Evolutionary conservation across 495 filamentous ascomycete species (phyloP).

Genomic region (Hyaloscypha hepaticicola): DNA sequence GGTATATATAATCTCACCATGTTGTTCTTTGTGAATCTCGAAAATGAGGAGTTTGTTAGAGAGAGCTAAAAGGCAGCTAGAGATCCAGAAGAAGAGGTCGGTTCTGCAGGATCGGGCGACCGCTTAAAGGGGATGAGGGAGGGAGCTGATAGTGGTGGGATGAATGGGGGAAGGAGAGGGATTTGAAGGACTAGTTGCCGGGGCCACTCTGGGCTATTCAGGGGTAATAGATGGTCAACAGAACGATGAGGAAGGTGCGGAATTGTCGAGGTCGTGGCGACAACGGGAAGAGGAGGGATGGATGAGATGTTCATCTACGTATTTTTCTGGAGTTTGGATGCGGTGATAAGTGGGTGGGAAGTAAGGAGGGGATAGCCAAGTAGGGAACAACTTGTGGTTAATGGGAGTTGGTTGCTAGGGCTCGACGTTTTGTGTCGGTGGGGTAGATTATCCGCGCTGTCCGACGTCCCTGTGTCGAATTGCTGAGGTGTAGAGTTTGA

Average conservation of each 20-base stretch:
- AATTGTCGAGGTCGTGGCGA: slow-evolving; percentile 25
- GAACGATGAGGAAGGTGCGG: slow-evolving; percentile 12
- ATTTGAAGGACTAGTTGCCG: slow-evolving; percentile 4
- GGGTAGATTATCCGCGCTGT: no score
- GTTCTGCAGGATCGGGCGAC: slow-evolving; percentile 16
- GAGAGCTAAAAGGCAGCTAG: slow-evolving; percentile 17
- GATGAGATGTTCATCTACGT: no score
- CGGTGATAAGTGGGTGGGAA: no score
- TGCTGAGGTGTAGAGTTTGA: no score
- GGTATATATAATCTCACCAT: slow-evolving; percentile 9
- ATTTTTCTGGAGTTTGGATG: no score
- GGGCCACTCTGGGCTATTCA: slow-evolving; percentile 15
- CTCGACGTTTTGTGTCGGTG: no score
- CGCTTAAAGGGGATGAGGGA: slow-evolving; percentile 1
- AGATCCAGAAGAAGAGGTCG: slow-evolving; percentile 23
- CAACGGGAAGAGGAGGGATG: no score
- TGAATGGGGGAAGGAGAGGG: background rate
- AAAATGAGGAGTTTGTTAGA: background rate
- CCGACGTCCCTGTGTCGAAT: no score
- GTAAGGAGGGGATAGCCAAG: no score
- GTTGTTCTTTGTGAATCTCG: slow-evolving; percentile 15
- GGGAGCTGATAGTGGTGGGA: background rate
- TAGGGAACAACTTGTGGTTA: no score
- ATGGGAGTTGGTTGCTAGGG: no score
- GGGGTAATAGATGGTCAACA: slow-evolving; percentile 13